Evolutionary conservation across 1,284 basidiomycete species (phyloP), one percentile per base, ranked within the genome.

Genomic region (Chalciporus piperatoides): DNA sequence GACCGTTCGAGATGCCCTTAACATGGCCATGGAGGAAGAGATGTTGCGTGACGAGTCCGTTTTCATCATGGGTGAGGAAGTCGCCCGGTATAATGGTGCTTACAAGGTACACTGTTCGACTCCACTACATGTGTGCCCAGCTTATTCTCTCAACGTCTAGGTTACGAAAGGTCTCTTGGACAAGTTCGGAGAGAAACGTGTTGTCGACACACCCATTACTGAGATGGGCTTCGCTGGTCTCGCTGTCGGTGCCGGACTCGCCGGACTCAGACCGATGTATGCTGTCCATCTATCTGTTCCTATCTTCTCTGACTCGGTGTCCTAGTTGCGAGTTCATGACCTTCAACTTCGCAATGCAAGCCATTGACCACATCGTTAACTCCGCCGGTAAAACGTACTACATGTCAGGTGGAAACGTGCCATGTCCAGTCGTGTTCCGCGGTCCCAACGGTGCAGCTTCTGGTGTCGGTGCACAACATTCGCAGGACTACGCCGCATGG

Each of bases 351-450:
- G 90, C 91, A 54, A 93, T 92, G 91, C 89, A 92, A 72, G 94
- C 96, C 56, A 99, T 99, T 68, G 97, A 99, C 75, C 97, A 99
- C 71, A 98, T 99, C 59, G 91, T 99, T 73, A 99, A 99, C 84
- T 98, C 95, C n/a, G 97, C 90, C 53, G 97, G 92, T 60, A 99
- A 99, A 81, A 99, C 97, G 10, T 94, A 97, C 76, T 99, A 99
- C 84, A 99, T 99, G 97, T 98, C 95, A 40, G 97, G 95, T 56
- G 97, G 97, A 59, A 97, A 94, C 66, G 92, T 97, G 19, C 90
- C 92, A 11, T 98, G 96, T 77, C 94, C 97, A 25, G 90, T 99
- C 59, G 94, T 97, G 51, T 99, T 99, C 88, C 93, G 97, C 75
- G 97, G 97, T 52, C 97, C 97, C 55, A 99, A 99, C 72, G 97